phyloP scores from a whole-genome alignment of 2,329 filamentous ascomycete genomes.

The Hypocrella siamensis region DNA sequence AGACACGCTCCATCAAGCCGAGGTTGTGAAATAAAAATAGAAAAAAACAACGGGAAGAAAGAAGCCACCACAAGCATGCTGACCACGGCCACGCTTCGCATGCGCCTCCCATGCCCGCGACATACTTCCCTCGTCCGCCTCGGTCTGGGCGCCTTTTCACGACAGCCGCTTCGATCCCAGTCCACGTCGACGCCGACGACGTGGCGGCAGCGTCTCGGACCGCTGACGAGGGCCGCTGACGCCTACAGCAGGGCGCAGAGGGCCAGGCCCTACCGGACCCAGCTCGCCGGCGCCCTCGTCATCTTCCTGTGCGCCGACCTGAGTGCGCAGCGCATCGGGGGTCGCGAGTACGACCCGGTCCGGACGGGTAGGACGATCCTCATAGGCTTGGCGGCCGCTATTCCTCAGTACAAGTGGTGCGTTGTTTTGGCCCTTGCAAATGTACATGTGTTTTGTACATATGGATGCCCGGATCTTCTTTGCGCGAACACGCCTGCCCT shows the following conservation, averaged over 20 bases:
- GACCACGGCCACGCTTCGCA: too few relatives aligned
- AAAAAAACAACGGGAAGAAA: too few relatives aligned
- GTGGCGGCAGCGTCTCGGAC: slow-evolving; percentile 38
- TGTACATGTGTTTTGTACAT: neutral
- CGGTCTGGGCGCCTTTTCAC: too few relatives aligned
- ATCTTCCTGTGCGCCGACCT: slow-evolving; percentile 71
- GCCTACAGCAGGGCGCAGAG: slow-evolving; percentile 58
- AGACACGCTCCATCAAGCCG: too few relatives aligned
- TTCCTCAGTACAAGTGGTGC: slow-evolving; percentile 77
- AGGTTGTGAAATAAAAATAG: too few relatives aligned
- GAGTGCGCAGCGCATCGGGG: slow-evolving; percentile 55
- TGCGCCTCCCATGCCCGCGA: too few relatives aligned
- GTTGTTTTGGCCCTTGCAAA: slow-evolving; percentile 8
- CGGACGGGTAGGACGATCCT: slow-evolving; percentile 56
- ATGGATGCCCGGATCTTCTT: neutral
- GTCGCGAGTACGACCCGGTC: slow-evolving; percentile 47
- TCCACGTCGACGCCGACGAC: neutral
- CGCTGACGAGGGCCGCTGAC: slow-evolving; percentile 33
- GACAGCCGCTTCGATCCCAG: neutral
- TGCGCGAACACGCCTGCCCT: too few relatives aligned
- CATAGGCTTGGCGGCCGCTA: slow-evolving; percentile 57
- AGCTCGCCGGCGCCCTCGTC: slow-evolving; percentile 57
- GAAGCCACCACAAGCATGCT: too few relatives aligned
- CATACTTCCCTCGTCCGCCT: too few relatives aligned
- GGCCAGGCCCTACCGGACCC: slow-evolving; percentile 60